Evolutionary conservation across 768 basidiomycete species (phyloP).

Genomic region (Basidioascus undulatus): DNA sequence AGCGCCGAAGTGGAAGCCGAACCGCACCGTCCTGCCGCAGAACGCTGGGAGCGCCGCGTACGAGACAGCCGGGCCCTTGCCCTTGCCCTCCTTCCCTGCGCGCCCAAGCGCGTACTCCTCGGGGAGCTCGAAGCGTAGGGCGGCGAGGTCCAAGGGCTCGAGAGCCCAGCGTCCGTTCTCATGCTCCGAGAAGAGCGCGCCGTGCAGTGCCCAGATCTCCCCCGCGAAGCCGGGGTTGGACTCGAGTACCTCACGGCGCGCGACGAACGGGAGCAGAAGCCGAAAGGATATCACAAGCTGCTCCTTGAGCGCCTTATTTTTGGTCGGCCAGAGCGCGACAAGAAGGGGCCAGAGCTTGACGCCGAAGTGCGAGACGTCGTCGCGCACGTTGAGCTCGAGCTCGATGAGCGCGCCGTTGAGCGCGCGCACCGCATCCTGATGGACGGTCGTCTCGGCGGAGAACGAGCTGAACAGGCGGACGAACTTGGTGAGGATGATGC

Average conservation of each 20-base stretch:
- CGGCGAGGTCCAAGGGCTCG: constrained; percentile 38
- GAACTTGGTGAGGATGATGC: constrained; percentile 35
- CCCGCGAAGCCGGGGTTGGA: constrained; percentile 21
- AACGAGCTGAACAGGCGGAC: constrained; percentile 39
- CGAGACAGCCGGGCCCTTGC: background rate
- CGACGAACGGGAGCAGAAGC: constrained; percentile 46
- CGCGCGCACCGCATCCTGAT: constrained; percentile 45
- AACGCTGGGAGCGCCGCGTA: background rate
- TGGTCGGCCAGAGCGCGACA: constrained; percentile 51
- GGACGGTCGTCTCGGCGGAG: constrained; percentile 48
- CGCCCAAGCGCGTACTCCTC: background rate
- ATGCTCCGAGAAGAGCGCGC: constrained; percentile 36
- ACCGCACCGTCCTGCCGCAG: background rate
- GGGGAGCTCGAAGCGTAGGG: constrained; percentile 31
- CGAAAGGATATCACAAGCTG: constrained; percentile 48
- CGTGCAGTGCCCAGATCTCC: constrained; percentile 17
- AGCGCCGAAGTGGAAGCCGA: background rate
- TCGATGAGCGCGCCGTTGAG: constrained; percentile 46
- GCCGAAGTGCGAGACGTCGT: constrained; percentile 36
- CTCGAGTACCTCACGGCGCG: constrained; percentile 16
- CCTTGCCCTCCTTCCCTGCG: background rate
- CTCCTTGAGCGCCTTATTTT: constrained; percentile 53
- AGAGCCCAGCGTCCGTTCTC: constrained; percentile 39
- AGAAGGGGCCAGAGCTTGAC: constrained; percentile 36
- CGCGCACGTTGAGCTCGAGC: constrained; percentile 48